phyloP scores from a whole-genome alignment of 306 rosid species.

The Trifolium dubium region DNA sequence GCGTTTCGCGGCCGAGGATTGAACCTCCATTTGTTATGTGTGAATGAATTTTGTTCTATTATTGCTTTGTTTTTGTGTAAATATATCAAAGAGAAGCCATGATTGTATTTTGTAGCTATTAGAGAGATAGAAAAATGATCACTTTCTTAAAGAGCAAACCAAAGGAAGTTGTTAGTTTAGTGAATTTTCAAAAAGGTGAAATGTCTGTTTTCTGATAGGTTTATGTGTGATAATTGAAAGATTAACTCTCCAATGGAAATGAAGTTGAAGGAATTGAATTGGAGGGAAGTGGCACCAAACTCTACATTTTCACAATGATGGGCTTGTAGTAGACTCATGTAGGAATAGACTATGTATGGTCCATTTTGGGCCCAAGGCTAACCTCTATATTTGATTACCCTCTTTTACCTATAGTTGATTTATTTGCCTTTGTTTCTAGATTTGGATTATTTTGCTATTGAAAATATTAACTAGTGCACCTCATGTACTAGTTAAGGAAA shows the following conservation, averaged over 20 bases:
- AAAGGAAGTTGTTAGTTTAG: conserved; percentile 59
- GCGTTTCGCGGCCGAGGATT: conserved; percentile 50
- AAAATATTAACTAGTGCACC: no score
- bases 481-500: no score
- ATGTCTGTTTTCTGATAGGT: conserved; percentile 55
- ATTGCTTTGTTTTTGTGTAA: conserved; percentile 7
- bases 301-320: conserved; percentile 36
- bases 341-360: conserved; percentile 5
- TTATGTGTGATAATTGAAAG: conserved; percentile 46
- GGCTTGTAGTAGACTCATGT: conserved; percentile 30
- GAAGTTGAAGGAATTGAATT: conserved; percentile 37
- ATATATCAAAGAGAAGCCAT: conserved; percentile 26
- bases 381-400: conserved; percentile 21
- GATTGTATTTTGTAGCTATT: neutral
- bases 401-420: conserved; percentile 16
- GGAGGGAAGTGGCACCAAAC: conserved; percentile 49
- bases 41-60: neutral
- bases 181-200: conserved; percentile 63
- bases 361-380: conserved; percentile 38
- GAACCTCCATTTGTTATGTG: conserved; percentile 55
- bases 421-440: conserved; percentile 15
- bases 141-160: conserved; percentile 62
- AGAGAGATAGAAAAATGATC: conserved; percentile 18
- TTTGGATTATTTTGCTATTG: neutral
- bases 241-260: conserved; percentile 44